Conservation (phyloP, 2,329 filamentous ascomycete species). For the Mycocentrospora acerina region DNA sequence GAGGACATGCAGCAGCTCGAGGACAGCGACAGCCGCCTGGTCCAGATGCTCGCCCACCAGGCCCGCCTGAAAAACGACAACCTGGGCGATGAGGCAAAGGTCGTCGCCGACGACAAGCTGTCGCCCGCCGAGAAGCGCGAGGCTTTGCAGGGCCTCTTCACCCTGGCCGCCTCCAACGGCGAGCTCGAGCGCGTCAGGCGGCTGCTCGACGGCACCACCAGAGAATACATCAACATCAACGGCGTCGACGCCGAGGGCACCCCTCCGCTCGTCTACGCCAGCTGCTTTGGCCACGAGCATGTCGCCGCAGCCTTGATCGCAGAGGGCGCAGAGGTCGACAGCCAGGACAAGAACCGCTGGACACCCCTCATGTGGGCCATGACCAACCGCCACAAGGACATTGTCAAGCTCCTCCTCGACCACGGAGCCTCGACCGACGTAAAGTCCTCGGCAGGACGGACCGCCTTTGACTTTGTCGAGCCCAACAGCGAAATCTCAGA, state of each 20-base stretch:
- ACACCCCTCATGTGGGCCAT: slow-evolving; percentile 99
- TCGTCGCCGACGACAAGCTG: slow-evolving; percentile 73
- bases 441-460: slow-evolving; percentile 90
- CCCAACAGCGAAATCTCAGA: slow-evolving; percentile 96
- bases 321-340: slow-evolving; percentile 85
- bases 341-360: slow-evolving; percentile 95
- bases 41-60: slow-evolving; percentile 95
- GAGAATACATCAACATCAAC: slow-evolving; percentile 78
- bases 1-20: slow-evolving; percentile 59
- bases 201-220: slow-evolving; percentile 73
- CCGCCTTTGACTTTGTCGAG: slow-evolving; percentile 92
- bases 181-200: slow-evolving; percentile 79
- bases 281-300: slow-evolving; percentile 93
- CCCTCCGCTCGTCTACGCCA: slow-evolving; percentile 94
- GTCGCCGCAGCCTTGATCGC: slow-evolving; percentile 83
- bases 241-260: slow-evolving; percentile 91
- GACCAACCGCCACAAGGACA: slow-evolving; percentile 96
- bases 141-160: slow-evolving; percentile 81
- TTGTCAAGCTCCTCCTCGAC: slow-evolving; percentile 89
- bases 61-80: slow-evolving; percentile 76
- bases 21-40: slow-evolving; percentile 83
- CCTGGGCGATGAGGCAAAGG: slow-evolving; percentile 72
- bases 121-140: slow-evolving; percentile 76
- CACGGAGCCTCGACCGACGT: slow-evolving; percentile 94
- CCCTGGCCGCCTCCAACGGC: slow-evolving; percentile 95